Evolutionary conservation across 306 rosid genomes (phyloP).

Genomic region (Acacia confusa): DNA sequence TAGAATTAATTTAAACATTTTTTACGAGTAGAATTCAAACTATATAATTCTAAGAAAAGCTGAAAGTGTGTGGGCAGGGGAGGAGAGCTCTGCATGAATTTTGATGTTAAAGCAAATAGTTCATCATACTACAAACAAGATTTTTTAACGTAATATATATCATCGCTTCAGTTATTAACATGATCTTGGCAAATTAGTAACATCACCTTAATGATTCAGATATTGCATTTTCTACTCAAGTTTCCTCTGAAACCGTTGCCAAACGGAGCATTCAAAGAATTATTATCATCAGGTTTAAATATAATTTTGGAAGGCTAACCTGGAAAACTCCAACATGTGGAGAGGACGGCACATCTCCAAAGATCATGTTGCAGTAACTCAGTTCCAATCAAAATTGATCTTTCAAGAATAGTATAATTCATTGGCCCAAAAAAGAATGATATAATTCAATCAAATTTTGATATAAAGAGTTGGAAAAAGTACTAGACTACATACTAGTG

Average conservation of each 20-base stretch:
- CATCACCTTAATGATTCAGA: not conserved
- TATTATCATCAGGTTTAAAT: too few relatives aligned
- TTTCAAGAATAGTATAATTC: not conserved
- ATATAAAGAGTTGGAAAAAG: not conserved
- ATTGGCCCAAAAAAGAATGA: not conserved
- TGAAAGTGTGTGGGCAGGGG: too few relatives aligned
- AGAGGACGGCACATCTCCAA: conserved; percentile 89
- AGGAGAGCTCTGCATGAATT: too few relatives aligned
- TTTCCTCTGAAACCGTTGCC: too few relatives aligned
- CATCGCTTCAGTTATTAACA: conserved; percentile 76
- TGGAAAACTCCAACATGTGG: conserved; percentile 86
- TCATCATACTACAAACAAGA: too few relatives aligned
- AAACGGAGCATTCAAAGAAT: too few relatives aligned
- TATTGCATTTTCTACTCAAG: conserved; percentile 3
- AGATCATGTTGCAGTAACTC: conserved; percentile 22
- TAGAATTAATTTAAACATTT: too few relatives aligned
- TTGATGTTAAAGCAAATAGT: too few relatives aligned
- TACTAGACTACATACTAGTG: not conserved
- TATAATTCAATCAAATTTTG: not conserved
- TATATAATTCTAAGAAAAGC: too few relatives aligned
- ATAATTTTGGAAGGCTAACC: too few relatives aligned
- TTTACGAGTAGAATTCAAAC: too few relatives aligned
- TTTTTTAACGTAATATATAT: too few relatives aligned
- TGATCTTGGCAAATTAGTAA: conserved; percentile 52
- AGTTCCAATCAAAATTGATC: conserved; percentile 6